A percentile compares a stretch with the other conserved stretches of the same genome.
These are phyloP conservation scores for Elongisporangium undulatum DNA, from an alignment of 352 stramenopile genomes.

Conservation along the genomic window DNA sequence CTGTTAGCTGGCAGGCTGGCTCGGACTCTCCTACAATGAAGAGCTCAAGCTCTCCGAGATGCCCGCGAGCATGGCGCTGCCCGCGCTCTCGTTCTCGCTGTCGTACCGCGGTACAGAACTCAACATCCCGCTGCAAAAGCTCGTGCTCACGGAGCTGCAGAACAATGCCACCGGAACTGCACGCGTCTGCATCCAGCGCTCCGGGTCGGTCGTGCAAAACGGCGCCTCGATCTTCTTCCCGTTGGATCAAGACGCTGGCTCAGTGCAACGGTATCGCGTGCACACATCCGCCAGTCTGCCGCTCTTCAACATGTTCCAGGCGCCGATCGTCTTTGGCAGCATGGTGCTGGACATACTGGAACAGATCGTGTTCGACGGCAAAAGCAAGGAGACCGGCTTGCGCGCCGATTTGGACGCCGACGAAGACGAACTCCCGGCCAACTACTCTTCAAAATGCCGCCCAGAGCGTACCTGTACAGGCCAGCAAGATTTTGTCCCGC, in stretches of 20 bases:
- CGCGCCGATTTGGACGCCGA: background rate
- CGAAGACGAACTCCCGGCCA: background rate
- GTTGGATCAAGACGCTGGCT: constrained; percentile 33
- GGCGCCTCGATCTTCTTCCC: constrained; percentile 40
- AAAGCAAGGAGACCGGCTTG: constrained; percentile 29
- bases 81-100: constrained; percentile 43
- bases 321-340: constrained; percentile 49
- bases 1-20: constrained; percentile 42
- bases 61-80: constrained; percentile 12
- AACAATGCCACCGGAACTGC: background rate
- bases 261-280: constrained; percentile 42
- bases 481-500: constrained; percentile 28
- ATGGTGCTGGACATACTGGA: constrained; percentile 50
- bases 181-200: constrained; percentile 50
- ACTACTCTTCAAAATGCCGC: constrained; percentile 12
- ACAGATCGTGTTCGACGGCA: constrained; percentile 37
- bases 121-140: constrained; percentile 32
- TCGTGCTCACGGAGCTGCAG: constrained; percentile 34
- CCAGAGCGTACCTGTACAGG: constrained; percentile 21
- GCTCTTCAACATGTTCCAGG: constrained; percentile 71
- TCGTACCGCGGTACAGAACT: constrained; percentile 23
- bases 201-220: constrained; percentile 46
- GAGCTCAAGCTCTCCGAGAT: constrained; percentile 44
- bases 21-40: constrained; percentile 39
- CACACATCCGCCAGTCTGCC: constrained; percentile 38